Base-by-base conservation (phyloP, 2,329 filamentous ascomycete species). In the Trichoderma hamatum region DNA sequence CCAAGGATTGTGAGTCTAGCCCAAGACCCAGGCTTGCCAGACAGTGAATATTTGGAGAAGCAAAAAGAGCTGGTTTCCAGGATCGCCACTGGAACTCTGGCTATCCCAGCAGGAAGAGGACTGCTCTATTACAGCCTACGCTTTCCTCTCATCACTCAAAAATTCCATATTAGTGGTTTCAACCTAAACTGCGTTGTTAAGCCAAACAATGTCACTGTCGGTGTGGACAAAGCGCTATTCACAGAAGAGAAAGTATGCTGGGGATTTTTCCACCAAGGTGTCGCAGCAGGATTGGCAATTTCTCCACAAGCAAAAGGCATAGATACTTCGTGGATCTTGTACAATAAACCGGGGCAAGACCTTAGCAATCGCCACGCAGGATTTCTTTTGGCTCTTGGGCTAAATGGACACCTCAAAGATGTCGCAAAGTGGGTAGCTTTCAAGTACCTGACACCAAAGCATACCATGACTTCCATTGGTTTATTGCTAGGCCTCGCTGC, bases 361-460 rank as follows among this genome's bases (percentile, higher is more conserved):
- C 85, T 97, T 16, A 97, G 92, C 72, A 97, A 98, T 76, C 88
- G 96, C n/a, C 96, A 99, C 78, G 96, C 96, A 34, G 96, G 96
- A 0, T 96, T 99, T 72, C 82, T 99, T 54, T 85, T 99, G 0
- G 96, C 94, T 5, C 84, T 99, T 5, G 96, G 96, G 3, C 83
- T 99, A 28, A 97, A 97, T 74, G 96, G 96, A 0, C 96, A 99
- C 80, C 83, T 99, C n/a, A 96, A 93, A 74, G 91, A 89, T 9
- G 87, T 99, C 32, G 96, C 96, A 3, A 98, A 98, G 82, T 99
- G 96, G 95, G 91, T 99, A 54, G 95, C 94, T 10, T 99, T 98
- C 86, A 98, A 97, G 77, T 99, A 99, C 74, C 84, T 99, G n/a
- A 99, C 96, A 0, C 95, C 96, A 1, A 99, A 99, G 76, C 96